These are phyloP conservation scores for Talaromyces sp. DNA, from an alignment of 2,329 filamentous ascomycete genomes.

Conservation along the genomic window DNA sequence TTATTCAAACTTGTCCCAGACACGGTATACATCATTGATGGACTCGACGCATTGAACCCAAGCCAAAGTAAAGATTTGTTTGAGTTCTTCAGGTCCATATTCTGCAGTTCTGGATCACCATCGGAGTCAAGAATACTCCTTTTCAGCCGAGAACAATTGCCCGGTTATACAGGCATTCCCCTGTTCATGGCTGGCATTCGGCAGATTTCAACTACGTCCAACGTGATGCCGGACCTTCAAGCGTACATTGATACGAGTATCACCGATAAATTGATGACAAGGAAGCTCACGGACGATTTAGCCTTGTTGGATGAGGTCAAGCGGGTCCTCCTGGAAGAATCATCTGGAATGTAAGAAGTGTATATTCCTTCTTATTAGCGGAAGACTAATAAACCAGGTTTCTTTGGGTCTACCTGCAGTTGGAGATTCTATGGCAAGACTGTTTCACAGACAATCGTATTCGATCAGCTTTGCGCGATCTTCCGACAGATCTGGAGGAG, in stretches of 20 bases:
- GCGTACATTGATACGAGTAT: slow-evolving; percentile 22
- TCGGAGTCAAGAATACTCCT: slow-evolving; percentile 18
- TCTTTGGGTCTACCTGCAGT: slow-evolving; percentile 24
- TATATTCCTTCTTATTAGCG: background rate
- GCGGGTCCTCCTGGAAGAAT: slow-evolving; percentile 10
- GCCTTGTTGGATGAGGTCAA: slow-evolving; percentile 9
- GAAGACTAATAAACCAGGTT: slow-evolving; percentile 21
- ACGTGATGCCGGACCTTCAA: slow-evolving; percentile 22
- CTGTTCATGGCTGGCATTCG: slow-evolving; percentile 18
- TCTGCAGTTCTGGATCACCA: background rate
- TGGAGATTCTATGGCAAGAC: slow-evolving; percentile 25
- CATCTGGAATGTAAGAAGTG: slow-evolving; percentile 11
- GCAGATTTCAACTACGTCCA: slow-evolving; percentile 21
- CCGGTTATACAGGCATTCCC: slow-evolving; percentile 21
- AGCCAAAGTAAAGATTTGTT: background rate
- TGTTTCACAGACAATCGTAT: slow-evolving; percentile 24
- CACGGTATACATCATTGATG: slow-evolving; percentile 7
- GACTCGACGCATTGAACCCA: background rate
- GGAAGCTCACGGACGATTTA: slow-evolving; percentile 21
- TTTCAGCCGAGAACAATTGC: slow-evolving; percentile 23
- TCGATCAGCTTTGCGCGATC: slow-evolving; percentile 13
- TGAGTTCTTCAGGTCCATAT: background rate
- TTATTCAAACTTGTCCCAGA: background rate
- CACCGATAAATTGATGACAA: slow-evolving; percentile 20
- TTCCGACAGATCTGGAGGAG: slow-evolving; percentile 24